These are phyloP conservation scores for Avena sativa DNA, from an alignment of 176 grass and related monocot genomes.

Conservation along the genomic window DNA sequence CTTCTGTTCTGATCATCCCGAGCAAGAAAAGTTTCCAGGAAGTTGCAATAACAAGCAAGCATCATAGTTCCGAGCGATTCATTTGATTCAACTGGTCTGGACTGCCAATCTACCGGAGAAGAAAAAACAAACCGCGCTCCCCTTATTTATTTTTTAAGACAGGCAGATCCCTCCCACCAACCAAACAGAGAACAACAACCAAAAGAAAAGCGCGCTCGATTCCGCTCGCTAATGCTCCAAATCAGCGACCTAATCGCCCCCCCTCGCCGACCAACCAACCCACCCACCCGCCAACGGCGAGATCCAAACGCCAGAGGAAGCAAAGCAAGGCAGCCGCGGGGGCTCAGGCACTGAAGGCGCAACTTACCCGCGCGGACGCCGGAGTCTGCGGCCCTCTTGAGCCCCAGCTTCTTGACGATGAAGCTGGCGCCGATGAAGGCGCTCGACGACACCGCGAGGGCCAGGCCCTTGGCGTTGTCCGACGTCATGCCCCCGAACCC, in stretches of 20 bases:
- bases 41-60: not conserved
- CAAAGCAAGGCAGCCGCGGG: not conserved
- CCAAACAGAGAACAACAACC: constrained; percentile 34
- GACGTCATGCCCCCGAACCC: constrained; percentile 65
- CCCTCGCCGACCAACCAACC: not conserved
- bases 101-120: constrained; percentile 2
- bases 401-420: constrained; percentile 97
- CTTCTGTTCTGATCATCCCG: constrained; percentile 21
- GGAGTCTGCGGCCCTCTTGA: constrained; percentile 70
- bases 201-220: constrained; percentile 20
- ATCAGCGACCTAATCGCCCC: constrained; percentile 5
- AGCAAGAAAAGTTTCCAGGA: constrained; percentile 26
- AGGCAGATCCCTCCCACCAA: constrained; percentile 42
- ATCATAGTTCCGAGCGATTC: constrained; percentile 1
- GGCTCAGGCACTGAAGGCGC: constrained; percentile 1
- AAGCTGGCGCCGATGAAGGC: constrained; percentile 96
- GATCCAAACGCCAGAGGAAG: constrained; percentile 38
- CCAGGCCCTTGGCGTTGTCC: constrained; percentile 82
- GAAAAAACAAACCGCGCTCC: not conserved
- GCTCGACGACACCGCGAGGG: constrained; percentile 85
- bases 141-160: not conserved
- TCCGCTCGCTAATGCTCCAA: constrained; percentile 15
- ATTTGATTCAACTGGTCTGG: constrained; percentile 30
- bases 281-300: not conserved
- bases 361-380: constrained; percentile 79